Base-by-base conservation (phyloP, 2,329 filamentous ascomycete genomes). In the Sclerotinia minor region DNA sequence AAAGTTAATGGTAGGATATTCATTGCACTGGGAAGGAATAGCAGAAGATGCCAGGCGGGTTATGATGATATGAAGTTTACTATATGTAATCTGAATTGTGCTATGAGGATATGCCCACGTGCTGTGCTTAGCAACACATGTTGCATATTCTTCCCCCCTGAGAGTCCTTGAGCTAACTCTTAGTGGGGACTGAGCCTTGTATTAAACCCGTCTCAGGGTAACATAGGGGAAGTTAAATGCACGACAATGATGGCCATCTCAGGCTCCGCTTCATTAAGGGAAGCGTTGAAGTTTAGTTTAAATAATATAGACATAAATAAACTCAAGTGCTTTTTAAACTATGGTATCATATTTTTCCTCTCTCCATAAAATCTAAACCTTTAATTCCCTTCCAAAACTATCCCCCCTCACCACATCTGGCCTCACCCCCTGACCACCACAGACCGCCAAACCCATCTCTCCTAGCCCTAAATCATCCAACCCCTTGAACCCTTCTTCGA, bases 401-500 rank as follows among this genome's bases (percentile, higher is more conserved):
- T 73, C 71, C 45, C 70, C 67, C 44, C 68, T 71, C 24, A 66
- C 68, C 9, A 70, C 61, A 13, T 68, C 71, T 7, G 66, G 55
- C 59, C 44, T 68, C 44, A 67, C 67, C 44, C 55, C 55, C 29
- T 52, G 60, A 17, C 60, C 29, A 29, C 71, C 50, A 35, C 71
- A 60, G 49, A 71, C 70, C n/a, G 73, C 70, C 3, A 73, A 67
- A 7, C 69, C 71, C 19, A 69, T 15, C 6, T 67, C 68, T 5
- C 52, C 71, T 52, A 74, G 72, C 6, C 64, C 71, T 47, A 74
- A 73, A 5, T 73, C 72, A 29, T 94, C 90, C 65, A 97, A 77
- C 0, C 89, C 91, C 71, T 84, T 83, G 75, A 96, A 96, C 0
- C 93, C 94, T 59, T 97, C 94, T 77, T 97, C 93, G 0, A 97